These are phyloP conservation scores for Artemisia annua DNA, from an alignment of 129 eudicot species.

Conservation along the genomic window DNA sequence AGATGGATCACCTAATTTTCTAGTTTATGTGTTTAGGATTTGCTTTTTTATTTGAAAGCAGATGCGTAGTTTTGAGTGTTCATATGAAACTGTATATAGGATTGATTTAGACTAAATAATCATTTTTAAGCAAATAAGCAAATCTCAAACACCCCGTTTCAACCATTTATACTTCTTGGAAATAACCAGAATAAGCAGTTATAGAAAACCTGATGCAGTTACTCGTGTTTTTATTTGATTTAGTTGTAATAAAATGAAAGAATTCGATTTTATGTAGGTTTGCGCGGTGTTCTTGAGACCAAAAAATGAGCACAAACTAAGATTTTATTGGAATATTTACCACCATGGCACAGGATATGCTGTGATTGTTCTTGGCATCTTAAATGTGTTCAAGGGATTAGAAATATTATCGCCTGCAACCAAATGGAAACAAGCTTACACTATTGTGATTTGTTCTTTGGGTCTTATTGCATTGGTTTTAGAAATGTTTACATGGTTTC, in stretches of 20 bases:
- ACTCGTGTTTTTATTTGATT: no score
- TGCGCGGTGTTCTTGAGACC: constrained; percentile 82
- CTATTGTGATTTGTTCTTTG: constrained; percentile 37
- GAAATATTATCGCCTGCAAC: constrained; percentile 57
- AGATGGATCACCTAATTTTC: no score
- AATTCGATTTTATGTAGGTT: constrained; percentile 38
- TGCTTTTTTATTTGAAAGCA: no score
- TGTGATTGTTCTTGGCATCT: constrained; percentile 58
- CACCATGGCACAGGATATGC: constrained; percentile 75
- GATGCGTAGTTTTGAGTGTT: no score
- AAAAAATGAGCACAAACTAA: constrained; percentile 59
- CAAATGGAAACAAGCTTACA: constrained; percentile 66
- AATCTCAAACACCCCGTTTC: no score
- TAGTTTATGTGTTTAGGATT: no score
- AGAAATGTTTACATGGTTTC: constrained; percentile 71
- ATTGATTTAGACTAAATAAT: no score
- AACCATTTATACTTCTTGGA: no score
- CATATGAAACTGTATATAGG: no score
- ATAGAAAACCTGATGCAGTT: no score
- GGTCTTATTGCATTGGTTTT: constrained; percentile 56
- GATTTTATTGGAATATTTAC: constrained; percentile 84
- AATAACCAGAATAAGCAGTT: no score
- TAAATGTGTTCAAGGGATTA: constrained; percentile 83
- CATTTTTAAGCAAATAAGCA: no score
- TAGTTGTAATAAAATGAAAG: not conserved